Evolutionary conservation across 768 basidiomycete species (phyloP).

Genomic region (Cyclocybe cylindracea): DNA sequence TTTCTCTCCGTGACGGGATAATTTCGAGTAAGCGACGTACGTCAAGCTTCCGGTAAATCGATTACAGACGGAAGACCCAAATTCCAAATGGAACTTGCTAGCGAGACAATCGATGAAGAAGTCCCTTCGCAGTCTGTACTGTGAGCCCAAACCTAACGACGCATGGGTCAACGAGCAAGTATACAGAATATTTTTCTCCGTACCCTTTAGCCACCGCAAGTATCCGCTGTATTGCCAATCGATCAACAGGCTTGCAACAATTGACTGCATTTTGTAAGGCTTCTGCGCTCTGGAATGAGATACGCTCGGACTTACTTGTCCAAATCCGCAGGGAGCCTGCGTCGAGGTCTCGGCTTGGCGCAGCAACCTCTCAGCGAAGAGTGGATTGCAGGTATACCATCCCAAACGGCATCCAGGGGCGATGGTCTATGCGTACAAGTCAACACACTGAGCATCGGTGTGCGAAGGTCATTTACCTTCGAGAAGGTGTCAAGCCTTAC

Average conservation of each 20-base stretch:
- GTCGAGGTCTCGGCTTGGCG: constrained; percentile 68
- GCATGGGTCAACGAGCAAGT: background rate
- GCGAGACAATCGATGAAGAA: constrained; percentile 63
- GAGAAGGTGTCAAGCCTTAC: constrained; percentile 82
- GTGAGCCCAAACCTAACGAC: constrained; percentile 45
- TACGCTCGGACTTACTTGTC: constrained; percentile 41
- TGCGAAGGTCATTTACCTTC: constrained; percentile 40
- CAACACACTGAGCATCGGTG: background rate
- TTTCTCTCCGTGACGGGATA: constrained; percentile 18
- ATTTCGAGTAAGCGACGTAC: constrained; percentile 45
- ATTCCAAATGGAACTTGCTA: constrained; percentile 61
- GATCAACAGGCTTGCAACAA: constrained; percentile 61
- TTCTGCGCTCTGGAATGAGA: background rate
- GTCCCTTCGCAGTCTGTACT: constrained; percentile 63
- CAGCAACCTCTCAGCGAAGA: constrained; percentile 76
- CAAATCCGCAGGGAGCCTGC: constrained; percentile 73
- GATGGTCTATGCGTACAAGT: constrained; percentile 50
- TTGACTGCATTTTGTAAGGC: constrained; percentile 21
- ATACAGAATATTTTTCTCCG: background rate
- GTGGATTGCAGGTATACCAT: constrained; percentile 76
- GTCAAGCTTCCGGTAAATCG: constrained; percentile 39
- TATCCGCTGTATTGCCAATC: constrained; percentile 75
- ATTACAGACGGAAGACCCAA: constrained; percentile 26
- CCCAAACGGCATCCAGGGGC: constrained; percentile 79
- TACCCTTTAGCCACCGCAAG: constrained; percentile 76